These are phyloP conservation scores for Beta macrorhiza DNA, from an alignment of 179 eudicot genomes.

Conservation along the genomic window DNA sequence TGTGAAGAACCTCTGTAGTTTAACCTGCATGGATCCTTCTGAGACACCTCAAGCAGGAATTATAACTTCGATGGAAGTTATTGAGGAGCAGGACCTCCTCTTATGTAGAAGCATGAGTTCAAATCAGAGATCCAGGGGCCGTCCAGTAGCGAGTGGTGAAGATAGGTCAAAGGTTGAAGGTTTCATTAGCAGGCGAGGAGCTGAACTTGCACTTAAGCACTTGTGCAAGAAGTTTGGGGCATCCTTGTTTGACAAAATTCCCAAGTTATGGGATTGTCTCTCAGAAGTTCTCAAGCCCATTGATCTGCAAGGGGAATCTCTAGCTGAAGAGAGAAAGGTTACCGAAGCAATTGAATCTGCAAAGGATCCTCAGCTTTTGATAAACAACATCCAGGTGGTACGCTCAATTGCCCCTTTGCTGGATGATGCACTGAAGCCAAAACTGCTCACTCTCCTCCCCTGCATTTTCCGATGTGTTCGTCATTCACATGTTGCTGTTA, in stretches of 20 bases:
- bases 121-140: slow-evolving; percentile 65
- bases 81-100: slow-evolving; percentile 86
- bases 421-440: slow-evolving; percentile 65
- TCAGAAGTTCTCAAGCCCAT: slow-evolving; percentile 86
- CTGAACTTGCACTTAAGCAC: slow-evolving; percentile 92
- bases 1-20: slow-evolving; percentile 79
- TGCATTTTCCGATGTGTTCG: slow-evolving; percentile 90
- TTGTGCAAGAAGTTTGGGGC: slow-evolving; percentile 80
- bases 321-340: slow-evolving; percentile 46
- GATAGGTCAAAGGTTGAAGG: slow-evolving; percentile 90
- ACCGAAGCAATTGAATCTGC: slow-evolving; percentile 51
- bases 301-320: slow-evolving; percentile 38
- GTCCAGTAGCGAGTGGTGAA: slow-evolving; percentile 55
- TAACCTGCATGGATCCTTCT: slow-evolving; percentile 86
- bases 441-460: slow-evolving; percentile 82
- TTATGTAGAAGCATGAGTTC: slow-evolving; percentile 45
- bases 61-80: slow-evolving; percentile 66
- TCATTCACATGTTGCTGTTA: slow-evolving; percentile 90
- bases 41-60: slow-evolving; percentile 94
- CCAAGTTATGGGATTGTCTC: slow-evolving; percentile 95
- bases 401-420: slow-evolving; percentile 86
- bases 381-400: slow-evolving; percentile 91
- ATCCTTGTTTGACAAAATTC: slow-evolving; percentile 76
- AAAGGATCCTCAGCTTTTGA: slow-evolving; percentile 82
- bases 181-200: slow-evolving; percentile 85